Evolutionary conservation across 495 filamentous ascomycete species (phyloP).

Genomic region (Hyaloscypha bicolor): DNA sequence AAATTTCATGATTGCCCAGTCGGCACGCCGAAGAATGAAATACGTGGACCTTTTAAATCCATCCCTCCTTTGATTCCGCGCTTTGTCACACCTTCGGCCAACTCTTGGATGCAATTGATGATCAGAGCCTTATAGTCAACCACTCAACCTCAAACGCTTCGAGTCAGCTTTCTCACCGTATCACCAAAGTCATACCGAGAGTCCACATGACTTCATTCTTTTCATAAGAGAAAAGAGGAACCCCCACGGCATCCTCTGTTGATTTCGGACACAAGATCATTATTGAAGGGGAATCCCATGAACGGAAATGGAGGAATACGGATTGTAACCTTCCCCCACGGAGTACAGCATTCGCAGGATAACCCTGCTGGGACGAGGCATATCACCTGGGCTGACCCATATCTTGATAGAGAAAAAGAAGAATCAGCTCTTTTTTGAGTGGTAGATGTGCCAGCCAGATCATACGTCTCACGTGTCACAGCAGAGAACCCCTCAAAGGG

Average conservation of each 20-base stretch:
- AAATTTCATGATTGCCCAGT: not conserved
- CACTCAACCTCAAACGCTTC: slow-evolving; percentile 10
- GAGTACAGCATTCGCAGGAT: not conserved
- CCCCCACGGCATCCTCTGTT: not conserved
- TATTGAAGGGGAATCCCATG: not conserved
- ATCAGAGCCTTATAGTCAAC: not conserved
- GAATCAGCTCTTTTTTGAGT: not conserved
- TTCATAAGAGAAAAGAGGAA: not conserved
- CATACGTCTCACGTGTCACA: not conserved
- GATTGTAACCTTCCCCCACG: slow-evolving; percentile 2
- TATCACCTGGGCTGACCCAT: not conserved
- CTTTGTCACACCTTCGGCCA: not conserved
- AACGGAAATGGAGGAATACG: not conserved
- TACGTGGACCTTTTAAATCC: not conserved
- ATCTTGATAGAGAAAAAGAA: not conserved
- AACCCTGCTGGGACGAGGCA: not conserved
- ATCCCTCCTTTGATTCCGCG: not conserved
- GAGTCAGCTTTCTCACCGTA: slow-evolving; percentile 5
- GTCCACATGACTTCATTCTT: not conserved
- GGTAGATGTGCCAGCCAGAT: not conserved
- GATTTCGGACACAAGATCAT: not conserved
- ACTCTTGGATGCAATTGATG: not conserved
- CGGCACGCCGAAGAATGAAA: not conserved
- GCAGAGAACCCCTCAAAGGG: not conserved
- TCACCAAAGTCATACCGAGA: slow-evolving; percentile 1